phyloP scores from a whole-genome alignment of 2,329 filamentous ascomycete species.

The Venturia pyrina region DNA sequence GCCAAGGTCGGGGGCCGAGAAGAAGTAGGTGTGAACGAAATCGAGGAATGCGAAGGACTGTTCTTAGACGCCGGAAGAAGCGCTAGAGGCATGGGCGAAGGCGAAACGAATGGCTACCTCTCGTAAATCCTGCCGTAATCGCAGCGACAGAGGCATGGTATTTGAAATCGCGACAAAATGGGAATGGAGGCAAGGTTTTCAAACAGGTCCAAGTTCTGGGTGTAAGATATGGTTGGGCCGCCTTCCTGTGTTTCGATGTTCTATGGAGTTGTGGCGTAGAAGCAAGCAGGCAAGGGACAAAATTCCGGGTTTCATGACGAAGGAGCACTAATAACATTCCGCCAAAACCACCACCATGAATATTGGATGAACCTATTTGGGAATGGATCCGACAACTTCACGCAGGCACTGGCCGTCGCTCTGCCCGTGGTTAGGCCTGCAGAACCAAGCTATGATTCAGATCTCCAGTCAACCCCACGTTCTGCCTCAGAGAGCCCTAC shows the following conservation, averaged over 20 bases:
- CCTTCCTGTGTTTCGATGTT: not conserved
- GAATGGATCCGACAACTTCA: not conserved
- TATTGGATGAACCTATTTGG: not conserved
- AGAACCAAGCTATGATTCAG: not conserved
- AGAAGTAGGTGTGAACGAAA: conserved; percentile 46
- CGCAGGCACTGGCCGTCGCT: not conserved
- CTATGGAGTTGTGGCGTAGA: not conserved
- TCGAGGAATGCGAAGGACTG: conserved; percentile 38
- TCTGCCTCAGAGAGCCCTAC: not conserved
- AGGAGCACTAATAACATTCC: not conserved
- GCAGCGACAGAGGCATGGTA: not conserved
- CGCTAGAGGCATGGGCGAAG: conserved; percentile 22
- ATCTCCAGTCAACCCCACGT: not conserved
- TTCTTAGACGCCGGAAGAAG: conserved; percentile 41
- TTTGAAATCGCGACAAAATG: not conserved
- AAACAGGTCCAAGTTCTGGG: not conserved
- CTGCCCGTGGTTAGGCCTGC: not conserved
- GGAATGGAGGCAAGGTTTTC: conserved; percentile 1
- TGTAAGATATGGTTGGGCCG: conserved; percentile 1
- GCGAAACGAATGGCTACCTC: not conserved
- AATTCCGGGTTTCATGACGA: not conserved
- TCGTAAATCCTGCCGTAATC: not conserved
- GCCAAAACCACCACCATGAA: not conserved
- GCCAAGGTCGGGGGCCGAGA: conserved; percentile 53
- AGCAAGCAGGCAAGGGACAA: conserved; percentile 1